Evolutionary conservation across 169 alveolate species (phyloP), one percentile per base, ranked within the genome.

Genomic region (Cryptosporidium sp.): DNA sequence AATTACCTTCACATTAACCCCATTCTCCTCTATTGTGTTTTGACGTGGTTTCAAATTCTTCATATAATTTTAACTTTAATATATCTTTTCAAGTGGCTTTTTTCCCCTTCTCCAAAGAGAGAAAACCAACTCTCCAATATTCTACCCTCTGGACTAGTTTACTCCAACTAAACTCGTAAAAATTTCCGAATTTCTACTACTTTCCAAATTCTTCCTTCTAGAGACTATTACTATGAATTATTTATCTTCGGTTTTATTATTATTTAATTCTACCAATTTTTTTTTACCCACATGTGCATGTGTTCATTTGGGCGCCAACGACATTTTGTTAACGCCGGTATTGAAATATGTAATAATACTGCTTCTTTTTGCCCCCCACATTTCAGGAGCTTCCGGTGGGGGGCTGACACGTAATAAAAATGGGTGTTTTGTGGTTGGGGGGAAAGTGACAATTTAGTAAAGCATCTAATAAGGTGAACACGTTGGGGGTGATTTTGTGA

Each of bases 1-100:
- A 8, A 93, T 94, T n/a, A 94, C 97, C 85, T 92, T 92, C 55
- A 92, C 92, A 84, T 92, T 92, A 9, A 92, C 92, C 16, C 94
- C 92, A 71, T 92, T 92, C 37, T 87, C 61, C 55, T 86, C 89
- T 6, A 48, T 45, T 8, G 50, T 48, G 33, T 80, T 80, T 16
- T 43, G 75, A 6, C 75, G 73, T 21, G 75, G 69, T 14, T 65
- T 80, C 23, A 3, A 59, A 21, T 35, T 59, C 89, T 80, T 80
- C 89, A 80, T 80, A 35, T 29, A 73, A 73, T n/a, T 16, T 55
- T 55, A 55, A 55, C 67, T 55, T 55, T n/a, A 8, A 23, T 55
- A 8, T 55, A 55, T 55, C 35, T 55, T n/a, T 3, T 26, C 29
- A 55, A 23, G 14, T 23, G 16, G 37, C 37, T 55, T 55, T n/a